A percentile compares a stretch with the other conserved stretches of the same genome.
Conservation (phyloP, 495 filamentous ascomycete genomes). For the Talaromyces proteolyticus region DNA sequence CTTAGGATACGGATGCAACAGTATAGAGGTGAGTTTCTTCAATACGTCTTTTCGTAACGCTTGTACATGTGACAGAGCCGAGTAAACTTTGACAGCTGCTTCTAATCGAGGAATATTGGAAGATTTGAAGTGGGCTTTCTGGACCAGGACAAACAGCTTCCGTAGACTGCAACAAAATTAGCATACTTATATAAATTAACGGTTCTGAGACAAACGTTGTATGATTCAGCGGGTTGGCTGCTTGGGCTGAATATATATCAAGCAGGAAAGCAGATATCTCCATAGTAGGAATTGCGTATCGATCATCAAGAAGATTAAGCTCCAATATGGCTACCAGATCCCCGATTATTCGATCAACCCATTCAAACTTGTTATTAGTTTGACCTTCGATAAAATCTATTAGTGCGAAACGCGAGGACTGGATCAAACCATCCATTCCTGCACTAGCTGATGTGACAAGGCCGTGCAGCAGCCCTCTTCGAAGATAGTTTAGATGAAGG, state of each 20-base stretch:
- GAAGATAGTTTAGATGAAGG: conserved; percentile 30
- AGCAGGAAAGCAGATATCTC: conserved; percentile 72
- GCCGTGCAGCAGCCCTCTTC: conserved; percentile 59
- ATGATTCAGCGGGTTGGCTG: conserved; percentile 1
- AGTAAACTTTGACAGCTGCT: conserved; percentile 73
- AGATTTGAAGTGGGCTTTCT: conserved; percentile 78
- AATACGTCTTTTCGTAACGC: conserved; percentile 36
- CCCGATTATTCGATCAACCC: conserved; percentile 29
- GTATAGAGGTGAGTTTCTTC: conserved; percentile 50
- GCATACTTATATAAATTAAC: too few relatives aligned
- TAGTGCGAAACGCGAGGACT: conserved; percentile 66
- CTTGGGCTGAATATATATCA: conserved; percentile 30
- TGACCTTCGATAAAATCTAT: conserved; percentile 30
- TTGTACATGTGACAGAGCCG: conserved; percentile 46
- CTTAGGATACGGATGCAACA: conserved; percentile 60
- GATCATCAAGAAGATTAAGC: conserved; percentile 51
- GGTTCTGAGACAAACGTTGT: background rate
- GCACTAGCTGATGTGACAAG: conserved; percentile 75
- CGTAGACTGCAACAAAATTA: conserved; percentile 35
- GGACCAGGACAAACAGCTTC: conserved; percentile 59
- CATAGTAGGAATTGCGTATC: conserved; percentile 67
- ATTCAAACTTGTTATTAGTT: conserved; percentile 25
- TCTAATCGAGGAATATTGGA: conserved; percentile 71
- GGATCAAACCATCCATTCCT: conserved; percentile 75
- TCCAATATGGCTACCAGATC: conserved; percentile 38